Conservation (phyloP, 177 flowering plant species). For the Vitis hybrid region DNA sequence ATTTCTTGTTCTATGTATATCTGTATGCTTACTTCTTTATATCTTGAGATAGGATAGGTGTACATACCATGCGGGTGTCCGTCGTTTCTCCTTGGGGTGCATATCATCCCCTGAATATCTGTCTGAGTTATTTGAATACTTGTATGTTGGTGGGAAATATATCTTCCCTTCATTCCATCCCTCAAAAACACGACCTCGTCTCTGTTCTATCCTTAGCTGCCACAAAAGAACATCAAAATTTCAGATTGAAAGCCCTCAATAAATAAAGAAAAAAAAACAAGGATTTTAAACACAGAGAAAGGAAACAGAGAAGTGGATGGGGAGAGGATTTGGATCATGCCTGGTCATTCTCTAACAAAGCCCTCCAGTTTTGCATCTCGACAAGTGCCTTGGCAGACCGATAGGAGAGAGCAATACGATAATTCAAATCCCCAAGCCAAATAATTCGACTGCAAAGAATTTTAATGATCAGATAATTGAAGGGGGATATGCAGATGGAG, state of each 20-base stretch:
- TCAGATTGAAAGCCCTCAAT: constrained; percentile 5
- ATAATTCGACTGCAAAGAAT: constrained; percentile 62
- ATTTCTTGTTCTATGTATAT: neutral
- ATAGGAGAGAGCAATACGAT: constrained; percentile 78
- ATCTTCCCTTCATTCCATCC: constrained; percentile 94
- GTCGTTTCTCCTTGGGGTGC: constrained; percentile 81
- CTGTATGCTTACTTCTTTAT: neutral
- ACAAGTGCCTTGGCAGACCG: constrained; percentile 89
- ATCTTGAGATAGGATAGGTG: neutral
- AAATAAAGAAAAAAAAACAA: neutral
- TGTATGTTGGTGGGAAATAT: constrained; percentile 95
- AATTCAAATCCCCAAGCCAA: constrained; percentile 95
- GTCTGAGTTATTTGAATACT: constrained; percentile 85
- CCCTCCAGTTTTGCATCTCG: constrained; percentile 96
- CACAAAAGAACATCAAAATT: constrained; percentile 14
- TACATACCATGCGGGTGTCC: constrained; percentile 94
- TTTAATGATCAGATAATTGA: constrained; percentile 6
- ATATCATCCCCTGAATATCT: constrained; percentile 84
- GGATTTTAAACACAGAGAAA: neutral
- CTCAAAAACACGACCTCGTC: constrained; percentile 69
- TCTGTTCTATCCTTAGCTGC: constrained; percentile 84
- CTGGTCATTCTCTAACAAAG: constrained; percentile 87
- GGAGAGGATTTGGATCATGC: constrained; percentile 27
- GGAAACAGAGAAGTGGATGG: neutral
- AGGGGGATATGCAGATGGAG: neutral